Percentiles rank a stretch among this genome's conserved stretches.
Evolutionary conservation across 371 early-diverging fungal species (phyloP).

Genomic region (Funneliformis caledonium): DNA sequence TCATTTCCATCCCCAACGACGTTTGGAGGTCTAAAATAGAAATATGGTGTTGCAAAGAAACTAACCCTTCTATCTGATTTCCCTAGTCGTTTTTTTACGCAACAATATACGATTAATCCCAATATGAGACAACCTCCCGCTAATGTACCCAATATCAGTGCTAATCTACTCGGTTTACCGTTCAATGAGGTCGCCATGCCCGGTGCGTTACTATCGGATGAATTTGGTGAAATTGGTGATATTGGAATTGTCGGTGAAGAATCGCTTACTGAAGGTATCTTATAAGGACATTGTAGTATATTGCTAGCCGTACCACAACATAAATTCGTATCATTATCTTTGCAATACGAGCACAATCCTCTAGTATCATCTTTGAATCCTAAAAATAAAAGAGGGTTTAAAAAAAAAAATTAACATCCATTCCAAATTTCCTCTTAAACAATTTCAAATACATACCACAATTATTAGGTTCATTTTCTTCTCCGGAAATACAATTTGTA

Average conservation of each 20-base stretch:
- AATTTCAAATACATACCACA: conserved; percentile 29
- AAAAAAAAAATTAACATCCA: neutral
- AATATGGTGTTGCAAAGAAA: neutral
- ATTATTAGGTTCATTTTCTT: conserved; percentile 11
- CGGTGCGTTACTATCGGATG: neutral
- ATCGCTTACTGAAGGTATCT: neutral
- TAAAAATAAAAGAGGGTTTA: neutral
- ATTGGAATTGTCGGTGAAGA: neutral
- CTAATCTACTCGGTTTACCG: neutral
- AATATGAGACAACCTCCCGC: neutral
- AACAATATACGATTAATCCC: neutral
- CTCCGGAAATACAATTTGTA: conserved; percentile 31
- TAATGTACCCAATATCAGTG: neutral
- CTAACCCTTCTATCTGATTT: neutral
- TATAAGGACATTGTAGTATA: neutral
- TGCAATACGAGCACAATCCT: neutral
- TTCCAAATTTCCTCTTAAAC: neutral
- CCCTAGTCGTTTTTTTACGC: neutral
- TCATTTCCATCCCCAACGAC: neutral
- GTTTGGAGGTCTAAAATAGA: neutral
- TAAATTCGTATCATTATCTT: neutral
- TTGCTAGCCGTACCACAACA: neutral
- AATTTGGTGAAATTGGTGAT: neutral
- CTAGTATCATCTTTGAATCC: neutral
- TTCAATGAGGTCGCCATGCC: neutral